Conservation (phyloP, 2,329 filamentous ascomycete genomes). For the Scortechinia acanthostroma region DNA sequence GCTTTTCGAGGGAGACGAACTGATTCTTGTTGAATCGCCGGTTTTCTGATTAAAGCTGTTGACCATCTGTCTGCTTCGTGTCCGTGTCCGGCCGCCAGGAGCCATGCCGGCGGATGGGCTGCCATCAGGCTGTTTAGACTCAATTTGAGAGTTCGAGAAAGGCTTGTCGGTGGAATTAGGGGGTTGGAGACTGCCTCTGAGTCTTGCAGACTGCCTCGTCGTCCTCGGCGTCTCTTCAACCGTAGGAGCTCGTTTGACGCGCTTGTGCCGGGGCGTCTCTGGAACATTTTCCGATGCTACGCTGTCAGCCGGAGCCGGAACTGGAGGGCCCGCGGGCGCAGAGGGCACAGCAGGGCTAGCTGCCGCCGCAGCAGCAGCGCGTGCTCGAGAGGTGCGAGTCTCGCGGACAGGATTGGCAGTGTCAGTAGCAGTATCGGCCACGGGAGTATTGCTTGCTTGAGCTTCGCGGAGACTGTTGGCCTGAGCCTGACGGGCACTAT, state of each 20-base stretch:
- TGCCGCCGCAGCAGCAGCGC: background rate
- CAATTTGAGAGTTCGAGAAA: too few relatives aligned
- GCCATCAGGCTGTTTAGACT: background rate
- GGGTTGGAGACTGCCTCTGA: conserved; percentile 5
- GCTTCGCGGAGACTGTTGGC: too few relatives aligned
- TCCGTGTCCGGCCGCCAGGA: background rate
- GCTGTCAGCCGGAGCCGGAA: too few relatives aligned
- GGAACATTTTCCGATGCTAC: conserved; percentile 8
- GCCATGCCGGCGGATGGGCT: background rate
- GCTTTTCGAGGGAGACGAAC: background rate
- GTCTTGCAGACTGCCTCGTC: conserved; percentile 21
- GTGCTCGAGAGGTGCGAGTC: background rate
- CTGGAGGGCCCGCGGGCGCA: background rate
- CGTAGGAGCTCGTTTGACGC: conserved; percentile 15
- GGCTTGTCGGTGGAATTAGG: background rate
- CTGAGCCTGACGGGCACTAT: too few relatives aligned
- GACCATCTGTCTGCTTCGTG: too few relatives aligned
- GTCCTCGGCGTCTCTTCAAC: conserved; percentile 19
- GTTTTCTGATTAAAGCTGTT: too few relatives aligned
- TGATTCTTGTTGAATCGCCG: background rate
- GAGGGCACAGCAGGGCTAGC: background rate
- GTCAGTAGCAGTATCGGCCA: too few relatives aligned
- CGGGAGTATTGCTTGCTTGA: too few relatives aligned
- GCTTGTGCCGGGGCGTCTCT: conserved; percentile 19
- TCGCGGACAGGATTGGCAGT: background rate